phyloP scores from a whole-genome alignment of 2,329 filamentous ascomycete species.

The Verticillium nonalfalfae region DNA sequence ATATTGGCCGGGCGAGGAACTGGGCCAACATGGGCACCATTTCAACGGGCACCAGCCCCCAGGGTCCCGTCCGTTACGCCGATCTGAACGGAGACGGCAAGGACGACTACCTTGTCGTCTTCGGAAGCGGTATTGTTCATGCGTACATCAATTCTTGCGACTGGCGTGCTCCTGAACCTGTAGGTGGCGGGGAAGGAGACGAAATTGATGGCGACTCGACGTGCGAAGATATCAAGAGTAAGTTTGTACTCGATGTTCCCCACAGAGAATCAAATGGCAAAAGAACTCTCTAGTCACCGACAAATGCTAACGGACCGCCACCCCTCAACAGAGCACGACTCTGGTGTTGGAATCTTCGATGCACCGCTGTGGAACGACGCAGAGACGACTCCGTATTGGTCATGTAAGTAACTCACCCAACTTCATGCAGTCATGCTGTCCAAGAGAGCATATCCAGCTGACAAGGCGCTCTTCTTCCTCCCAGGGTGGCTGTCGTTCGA shows the following conservation, averaged over 20 bases:
- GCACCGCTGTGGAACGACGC: neutral
- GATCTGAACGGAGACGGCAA: slow-evolving; percentile 13
- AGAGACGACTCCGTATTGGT: neutral
- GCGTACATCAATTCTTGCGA: slow-evolving; percentile 9
- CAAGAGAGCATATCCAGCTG: neutral
- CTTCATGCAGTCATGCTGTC: neutral
- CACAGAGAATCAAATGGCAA: too few species aligned
- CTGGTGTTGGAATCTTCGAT: neutral
- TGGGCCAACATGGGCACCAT: slow-evolving; percentile 1
- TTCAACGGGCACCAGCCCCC: neutral
- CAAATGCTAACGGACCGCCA: too few species aligned
- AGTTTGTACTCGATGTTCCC: neutral
- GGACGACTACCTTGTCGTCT: slow-evolving; percentile 10
- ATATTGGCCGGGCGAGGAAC: neutral
- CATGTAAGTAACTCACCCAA: neutral
- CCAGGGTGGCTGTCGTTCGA: neutral
- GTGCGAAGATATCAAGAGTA: neutral
- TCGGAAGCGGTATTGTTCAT: slow-evolving; percentile 5
- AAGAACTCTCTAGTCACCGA: too few species aligned
- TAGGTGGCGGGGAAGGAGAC: neutral
- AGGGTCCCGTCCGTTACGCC: slow-evolving; percentile 3
- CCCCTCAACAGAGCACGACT: neutral
- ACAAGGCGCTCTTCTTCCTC: neutral
- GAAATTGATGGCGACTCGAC: neutral
- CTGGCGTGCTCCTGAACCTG: neutral